Conservation (phyloP, 345 rosid genomes). For the Microcos paniculata region DNA sequence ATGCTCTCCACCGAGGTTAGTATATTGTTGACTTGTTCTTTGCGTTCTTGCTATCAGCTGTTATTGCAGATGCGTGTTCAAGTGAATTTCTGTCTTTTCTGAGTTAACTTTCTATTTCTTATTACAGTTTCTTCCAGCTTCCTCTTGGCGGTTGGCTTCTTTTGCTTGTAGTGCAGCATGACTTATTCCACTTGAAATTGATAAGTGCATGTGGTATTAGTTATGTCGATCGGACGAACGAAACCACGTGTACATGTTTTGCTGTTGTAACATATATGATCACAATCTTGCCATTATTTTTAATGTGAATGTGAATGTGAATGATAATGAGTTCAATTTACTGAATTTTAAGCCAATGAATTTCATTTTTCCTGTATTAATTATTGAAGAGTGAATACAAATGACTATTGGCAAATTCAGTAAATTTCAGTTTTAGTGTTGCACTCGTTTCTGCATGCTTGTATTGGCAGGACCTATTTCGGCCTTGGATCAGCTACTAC, state of each 20-base stretch:
- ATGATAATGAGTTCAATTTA: background rate
- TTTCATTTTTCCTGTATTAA: background rate
- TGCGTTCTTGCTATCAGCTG: background rate
- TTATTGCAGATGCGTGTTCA: background rate
- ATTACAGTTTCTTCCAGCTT: background rate
- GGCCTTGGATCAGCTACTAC: too few relatives aligned
- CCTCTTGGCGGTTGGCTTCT: too few relatives aligned
- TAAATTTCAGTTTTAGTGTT: too few relatives aligned
- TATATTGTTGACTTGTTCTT: background rate
- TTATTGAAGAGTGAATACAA: too few relatives aligned
- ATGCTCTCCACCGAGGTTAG: background rate
- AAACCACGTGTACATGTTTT: background rate
- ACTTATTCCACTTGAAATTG: background rate
- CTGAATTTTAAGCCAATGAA: too few relatives aligned
- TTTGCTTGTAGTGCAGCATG: background rate
- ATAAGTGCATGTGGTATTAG: background rate
- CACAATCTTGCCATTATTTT: background rate
- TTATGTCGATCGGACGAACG: background rate
- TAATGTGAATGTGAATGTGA: too few relatives aligned
- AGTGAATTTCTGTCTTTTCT: background rate
- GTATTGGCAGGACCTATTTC: too few relatives aligned
- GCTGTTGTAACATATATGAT: conserved; percentile 1
- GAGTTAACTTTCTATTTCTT: background rate
- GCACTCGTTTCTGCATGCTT: too few relatives aligned
- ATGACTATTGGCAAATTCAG: too few relatives aligned